Percentiles rank a stretch among this genome's conserved stretches.
Evolutionary conservation across 2,329 filamentous ascomycete genomes (phyloP).

Genomic region (Botryotinia convoluta): DNA sequence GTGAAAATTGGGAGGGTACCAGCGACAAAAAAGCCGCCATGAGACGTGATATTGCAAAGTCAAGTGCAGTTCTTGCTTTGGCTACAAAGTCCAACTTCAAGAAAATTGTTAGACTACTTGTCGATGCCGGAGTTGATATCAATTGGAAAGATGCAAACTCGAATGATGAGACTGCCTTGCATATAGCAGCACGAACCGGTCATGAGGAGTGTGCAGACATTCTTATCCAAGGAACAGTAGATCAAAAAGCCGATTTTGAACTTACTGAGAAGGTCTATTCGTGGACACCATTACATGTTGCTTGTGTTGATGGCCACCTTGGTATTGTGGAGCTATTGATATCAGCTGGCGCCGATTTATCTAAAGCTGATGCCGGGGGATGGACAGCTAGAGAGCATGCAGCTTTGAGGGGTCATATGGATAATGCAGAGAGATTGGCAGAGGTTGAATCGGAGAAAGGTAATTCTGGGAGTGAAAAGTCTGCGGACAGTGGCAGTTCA

Average conservation of each 20-base stretch:
- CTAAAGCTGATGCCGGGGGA: slow-evolving; percentile 76
- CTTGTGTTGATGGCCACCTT: slow-evolving; percentile 83
- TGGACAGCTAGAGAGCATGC: slow-evolving; percentile 96
- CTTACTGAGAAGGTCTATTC: slow-evolving; percentile 78
- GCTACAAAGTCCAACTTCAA: slow-evolving; percentile 86
- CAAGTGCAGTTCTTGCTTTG: slow-evolving; percentile 81
- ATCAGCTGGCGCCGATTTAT: slow-evolving; percentile 72
- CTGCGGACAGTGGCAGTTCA: slow-evolving; percentile 29
- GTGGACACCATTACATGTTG: slow-evolving; percentile 95
- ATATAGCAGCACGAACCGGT: slow-evolving; percentile 86
- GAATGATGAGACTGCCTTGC: slow-evolving; percentile 85
- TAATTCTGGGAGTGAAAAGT: slow-evolving; percentile 37
- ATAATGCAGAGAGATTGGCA: slow-evolving; percentile 69
- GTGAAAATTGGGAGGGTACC: slow-evolving; percentile 70
- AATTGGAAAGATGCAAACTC: slow-evolving; percentile 77
- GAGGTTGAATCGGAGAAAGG: slow-evolving; percentile 36
- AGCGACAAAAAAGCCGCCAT: slow-evolving; percentile 61
- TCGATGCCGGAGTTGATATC: slow-evolving; percentile 86
- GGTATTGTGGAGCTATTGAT: slow-evolving; percentile 74
- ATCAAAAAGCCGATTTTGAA: slow-evolving; percentile 74
- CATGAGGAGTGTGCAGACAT: slow-evolving; percentile 77
- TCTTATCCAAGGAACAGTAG: slow-evolving; percentile 65
- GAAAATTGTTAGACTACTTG: slow-evolving; percentile 79
- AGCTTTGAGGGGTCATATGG: slow-evolving; percentile 81
- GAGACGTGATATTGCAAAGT: slow-evolving; percentile 72